Base-by-base conservation (phyloP, 352 stramenopile genomes). In the Phytophthora pluvialis region DNA sequence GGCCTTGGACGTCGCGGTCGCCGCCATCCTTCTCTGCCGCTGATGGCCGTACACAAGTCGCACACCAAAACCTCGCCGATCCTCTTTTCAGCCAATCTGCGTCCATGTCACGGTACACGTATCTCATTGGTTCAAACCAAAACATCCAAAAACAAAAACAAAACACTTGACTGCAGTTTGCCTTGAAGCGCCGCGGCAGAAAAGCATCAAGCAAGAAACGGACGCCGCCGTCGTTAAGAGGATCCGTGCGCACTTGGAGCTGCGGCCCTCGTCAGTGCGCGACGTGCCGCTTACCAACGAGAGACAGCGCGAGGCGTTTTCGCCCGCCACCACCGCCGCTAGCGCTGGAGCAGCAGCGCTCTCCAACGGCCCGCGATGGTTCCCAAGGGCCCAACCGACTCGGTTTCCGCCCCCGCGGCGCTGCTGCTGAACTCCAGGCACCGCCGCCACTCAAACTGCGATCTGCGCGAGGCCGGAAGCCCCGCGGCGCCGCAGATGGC, bases 1-100 rank as follows among this genome's bases (percentile, higher is more conserved):
- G 16, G 45, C 21, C 67, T 81, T 80, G 47, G 64, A 58, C 56
- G 67, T 55, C 50, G 55, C 29, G 15, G 66, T 70, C 38, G 57
- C 52, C 61, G 72, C 61, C 78, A 82, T 85, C 11, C 65, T 57
- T 16, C 48, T 49, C 25, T 42, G 25, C 12, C 38, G 21, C n/a
- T 44, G 38, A 44, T 16, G 29, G 18, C 40, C 26, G 21, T 33
- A 57, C 52, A 63, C 38, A 46, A 46, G 4, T 35, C 4, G 13
- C 26, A 68, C 51, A 57, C 28, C 21, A 26, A 62, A 25, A 33
- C 33, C 16, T 35, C 1, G 16, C 4, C 16, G 12, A n/a, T n/a
- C 9, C 28, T 18, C 25, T 58, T 58, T 60, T 68, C 44, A 60
- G n/a, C 48, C 57, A 59, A 65, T 65, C 21, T 29, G 4, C 7